Evolutionary conservation across 2,329 filamentous ascomycete species (phyloP), one percentile per base, ranked within the genome.

Genomic region (Cryphonectria parasitica): DNA sequence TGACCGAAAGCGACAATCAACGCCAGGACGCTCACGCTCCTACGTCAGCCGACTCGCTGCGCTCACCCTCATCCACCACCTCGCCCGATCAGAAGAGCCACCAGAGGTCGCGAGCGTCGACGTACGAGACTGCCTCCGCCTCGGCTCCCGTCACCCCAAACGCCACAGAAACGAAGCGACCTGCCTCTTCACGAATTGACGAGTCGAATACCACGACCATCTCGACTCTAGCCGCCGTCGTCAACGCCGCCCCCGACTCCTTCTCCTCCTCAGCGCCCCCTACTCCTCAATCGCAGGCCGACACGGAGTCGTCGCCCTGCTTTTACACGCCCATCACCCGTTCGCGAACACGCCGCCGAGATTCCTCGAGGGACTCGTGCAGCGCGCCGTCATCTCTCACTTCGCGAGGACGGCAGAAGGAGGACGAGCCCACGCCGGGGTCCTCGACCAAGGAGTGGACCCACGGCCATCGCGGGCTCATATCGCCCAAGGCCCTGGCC

Each of bases 391-490:
- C 71, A 31, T 49, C 63, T 28, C 66, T 52, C 68, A 75, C 77
- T 69, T 76, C 77, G 63, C 78, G 79, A 67, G 75, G 79, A 67
- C 74, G 76, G 66, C 75, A 74, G n/a, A 49, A 49, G 64, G 72
- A 74, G 68, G 68, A 74, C 64, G 68, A 73, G 67, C 65, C 68
- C 64, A 69, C 76, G 58, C 74, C 75, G 69, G 79, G 79, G 70
- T 76, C 75, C 73, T 75, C 77, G 41, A 78, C 78, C 65, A 79
- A 78, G 71, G 79, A 82, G 62, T 78, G 76, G 76, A 75, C 78
- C 69, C 80, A 80, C 49, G 83, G 82, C 69, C 85, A 85, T 76
- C 83, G 83, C 67, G 84, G 86, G 74, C 78, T 86, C 69, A 76
- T 85, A 66, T 77, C 84, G 67, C 82, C 83, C 73, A 86, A 84